A percentile compares a stretch with the other conserved stretches of the same genome.
Evolutionary conservation across 148 eudicot genomes (phyloP).

Genomic region (Rhododendron mucronatum): DNA sequence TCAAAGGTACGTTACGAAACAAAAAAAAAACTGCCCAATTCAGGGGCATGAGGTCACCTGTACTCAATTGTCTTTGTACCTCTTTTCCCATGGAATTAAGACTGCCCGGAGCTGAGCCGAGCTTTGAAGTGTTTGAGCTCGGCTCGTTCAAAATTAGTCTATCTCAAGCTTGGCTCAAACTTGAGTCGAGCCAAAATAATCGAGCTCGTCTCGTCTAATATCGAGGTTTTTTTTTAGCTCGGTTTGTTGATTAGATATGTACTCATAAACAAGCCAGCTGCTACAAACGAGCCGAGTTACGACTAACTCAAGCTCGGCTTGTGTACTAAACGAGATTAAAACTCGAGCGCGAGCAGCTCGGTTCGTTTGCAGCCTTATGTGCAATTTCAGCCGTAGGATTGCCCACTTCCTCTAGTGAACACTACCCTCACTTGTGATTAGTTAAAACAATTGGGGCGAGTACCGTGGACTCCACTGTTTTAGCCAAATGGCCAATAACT

Average conservation of each 20-base stretch:
- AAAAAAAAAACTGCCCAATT: background rate
- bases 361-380: background rate
- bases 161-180: background rate
- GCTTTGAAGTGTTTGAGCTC: background rate
- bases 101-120: background rate
- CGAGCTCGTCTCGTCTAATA: background rate
- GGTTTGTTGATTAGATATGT: background rate
- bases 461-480: background rate
- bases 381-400: background rate
- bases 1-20: conserved; percentile 46
- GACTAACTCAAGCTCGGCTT: background rate
- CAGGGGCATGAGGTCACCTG: background rate
- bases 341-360: background rate
- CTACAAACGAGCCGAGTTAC: background rate
- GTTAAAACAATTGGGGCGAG: background rate
- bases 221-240: background rate
- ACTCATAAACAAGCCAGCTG: background rate
- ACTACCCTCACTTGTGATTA: background rate
- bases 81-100: background rate
- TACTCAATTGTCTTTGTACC: background rate
- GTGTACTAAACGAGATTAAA: background rate
- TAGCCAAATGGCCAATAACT: background rate
- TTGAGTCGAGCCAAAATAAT: background rate
- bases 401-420: background rate
- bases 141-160: background rate